Evolutionary conservation across 768 basidiomycete species (phyloP).

Genomic region (Cytidiella melzeri): DNA sequence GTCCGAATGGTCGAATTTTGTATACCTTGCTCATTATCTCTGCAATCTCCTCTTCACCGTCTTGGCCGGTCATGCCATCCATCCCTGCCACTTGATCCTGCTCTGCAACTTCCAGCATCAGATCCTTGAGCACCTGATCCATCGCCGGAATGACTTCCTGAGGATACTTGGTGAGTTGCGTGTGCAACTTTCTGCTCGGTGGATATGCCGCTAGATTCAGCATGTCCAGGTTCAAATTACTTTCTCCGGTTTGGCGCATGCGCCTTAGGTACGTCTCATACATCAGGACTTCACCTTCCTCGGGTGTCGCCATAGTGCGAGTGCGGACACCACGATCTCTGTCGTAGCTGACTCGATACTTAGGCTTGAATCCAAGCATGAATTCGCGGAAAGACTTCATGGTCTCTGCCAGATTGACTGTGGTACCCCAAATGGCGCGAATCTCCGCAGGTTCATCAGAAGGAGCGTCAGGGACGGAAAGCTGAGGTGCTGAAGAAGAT

Average conservation of each 20-base stretch:
- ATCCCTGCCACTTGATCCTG: constrained; percentile 64
- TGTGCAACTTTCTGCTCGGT: constrained; percentile 73
- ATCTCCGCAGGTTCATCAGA: constrained; percentile 80
- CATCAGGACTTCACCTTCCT: constrained; percentile 59
- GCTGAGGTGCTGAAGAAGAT: constrained; percentile 45
- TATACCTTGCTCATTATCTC: constrained; percentile 86
- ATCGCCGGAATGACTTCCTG: constrained; percentile 96
- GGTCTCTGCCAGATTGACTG: constrained; percentile 84
- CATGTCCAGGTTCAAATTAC: constrained; percentile 88
- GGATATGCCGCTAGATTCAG: constrained; percentile 84
- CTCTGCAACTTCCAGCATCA: constrained; percentile 85
- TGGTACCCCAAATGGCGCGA: constrained; percentile 96
- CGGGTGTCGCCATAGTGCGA: constrained; percentile 47
- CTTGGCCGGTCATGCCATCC: constrained; percentile 70
- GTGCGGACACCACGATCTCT: constrained; percentile 51
- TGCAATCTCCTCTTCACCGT: constrained; percentile 80
- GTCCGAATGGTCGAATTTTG: constrained; percentile 90
- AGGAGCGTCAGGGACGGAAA: constrained; percentile 55
- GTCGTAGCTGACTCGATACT: constrained; percentile 75
- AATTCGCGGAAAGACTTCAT: constrained; percentile 91
- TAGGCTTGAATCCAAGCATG: constrained; percentile 87
- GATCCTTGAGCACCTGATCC: constrained; percentile 93
- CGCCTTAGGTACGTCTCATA: constrained; percentile 80
- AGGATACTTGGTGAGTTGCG: constrained; percentile 86
- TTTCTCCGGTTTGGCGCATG: constrained; percentile 90